phyloP scores from a whole-genome alignment of 352 stramenopile genomes.

The Blastocystis hominis region DNA sequence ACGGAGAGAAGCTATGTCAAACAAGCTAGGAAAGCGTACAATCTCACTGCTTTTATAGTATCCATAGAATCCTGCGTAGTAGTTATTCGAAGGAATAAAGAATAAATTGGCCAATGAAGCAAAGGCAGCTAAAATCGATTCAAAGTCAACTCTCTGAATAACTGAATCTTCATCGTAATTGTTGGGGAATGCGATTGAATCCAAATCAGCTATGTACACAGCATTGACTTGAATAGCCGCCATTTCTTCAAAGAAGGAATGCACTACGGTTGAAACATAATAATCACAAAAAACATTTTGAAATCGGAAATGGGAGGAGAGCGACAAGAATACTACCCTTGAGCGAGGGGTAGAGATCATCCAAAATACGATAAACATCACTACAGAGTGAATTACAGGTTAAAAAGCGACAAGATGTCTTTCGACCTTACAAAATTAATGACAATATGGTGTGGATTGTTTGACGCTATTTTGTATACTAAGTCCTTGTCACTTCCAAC shows the following conservation, averaged over 20 bases:
- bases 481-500: neutral
- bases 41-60: too few species aligned
- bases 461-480: neutral
- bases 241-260: too few species aligned
- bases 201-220: neutral
- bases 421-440: neutral
- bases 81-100: neutral
- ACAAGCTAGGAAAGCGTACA: too few species aligned
- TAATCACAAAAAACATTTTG: neutral
- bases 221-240: neutral
- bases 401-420: neutral
- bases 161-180: neutral
- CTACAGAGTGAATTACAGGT: neutral
- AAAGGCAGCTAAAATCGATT: neutral
- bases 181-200: neutral
- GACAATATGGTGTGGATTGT: neutral
- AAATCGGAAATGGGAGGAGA: neutral
- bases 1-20: too few species aligned
- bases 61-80: too few species aligned
- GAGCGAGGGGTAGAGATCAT: neutral
- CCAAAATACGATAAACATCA: neutral
- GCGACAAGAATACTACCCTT: neutral
- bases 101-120: neutral
- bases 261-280: neutral
- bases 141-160: neutral